phyloP scores from a whole-genome alignment of 805 yeast species.

The Lachancea waltii region DNA sequence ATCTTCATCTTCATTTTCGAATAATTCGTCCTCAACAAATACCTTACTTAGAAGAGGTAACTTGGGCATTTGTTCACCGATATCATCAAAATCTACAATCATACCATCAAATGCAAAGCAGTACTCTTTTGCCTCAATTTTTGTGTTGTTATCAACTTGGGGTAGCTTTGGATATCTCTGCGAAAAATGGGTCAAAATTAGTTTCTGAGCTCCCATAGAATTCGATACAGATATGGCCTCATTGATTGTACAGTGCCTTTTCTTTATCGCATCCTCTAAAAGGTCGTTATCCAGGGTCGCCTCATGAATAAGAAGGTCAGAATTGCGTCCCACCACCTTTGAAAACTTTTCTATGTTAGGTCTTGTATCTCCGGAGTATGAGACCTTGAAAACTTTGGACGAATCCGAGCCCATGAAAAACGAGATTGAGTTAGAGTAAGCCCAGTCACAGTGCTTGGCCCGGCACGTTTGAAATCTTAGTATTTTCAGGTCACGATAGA shows the following conservation, averaged over 20 bases:
- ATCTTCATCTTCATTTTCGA: slow-evolving; percentile 23
- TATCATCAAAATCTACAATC: slow-evolving; percentile 41
- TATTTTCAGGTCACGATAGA: slow-evolving; percentile 42
- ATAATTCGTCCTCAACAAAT: slow-evolving; percentile 28
- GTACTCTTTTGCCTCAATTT: slow-evolving; percentile 30
- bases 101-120: slow-evolving; percentile 64
- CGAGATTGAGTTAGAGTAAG: slow-evolving; percentile 61
- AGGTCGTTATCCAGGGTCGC: slow-evolving; percentile 83
- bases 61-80: slow-evolving; percentile 34
- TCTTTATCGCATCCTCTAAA: slow-evolving; percentile 67
- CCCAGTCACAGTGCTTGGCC: slow-evolving; percentile 79
- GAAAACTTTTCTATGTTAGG: slow-evolving; percentile 62
- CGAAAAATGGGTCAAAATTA: slow-evolving; percentile 85
- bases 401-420: slow-evolving; percentile 32
- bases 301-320: slow-evolving; percentile 84
- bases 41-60: slow-evolving; percentile 28
- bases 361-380: slow-evolving; percentile 94
- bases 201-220: slow-evolving; percentile 62
- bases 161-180: slow-evolving; percentile 73
- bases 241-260: slow-evolving; percentile 80
- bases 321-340: slow-evolving; percentile 49
- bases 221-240: slow-evolving; percentile 74
- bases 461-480: slow-evolving; percentile 49
- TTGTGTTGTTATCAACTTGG: slow-evolving; percentile 26
- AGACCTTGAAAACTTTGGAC: slow-evolving; percentile 49